Evolutionary conservation across 306 rosid genomes (phyloP).

Genomic region (Cucurbita pepo): DNA sequence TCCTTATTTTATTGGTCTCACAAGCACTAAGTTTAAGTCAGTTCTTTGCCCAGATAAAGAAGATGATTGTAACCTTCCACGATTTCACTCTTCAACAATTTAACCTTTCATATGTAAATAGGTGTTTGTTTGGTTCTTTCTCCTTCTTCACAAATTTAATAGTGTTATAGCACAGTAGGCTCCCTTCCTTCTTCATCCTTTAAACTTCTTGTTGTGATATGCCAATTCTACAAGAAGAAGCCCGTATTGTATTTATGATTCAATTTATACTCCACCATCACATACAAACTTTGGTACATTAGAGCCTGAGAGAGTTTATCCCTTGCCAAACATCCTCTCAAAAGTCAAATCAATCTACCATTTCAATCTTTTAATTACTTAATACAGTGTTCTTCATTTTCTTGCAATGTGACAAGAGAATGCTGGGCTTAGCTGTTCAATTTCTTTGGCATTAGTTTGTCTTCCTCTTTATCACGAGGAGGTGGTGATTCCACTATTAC

Average conservation of each 20-base stretch:
- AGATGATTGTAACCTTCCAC: no score
- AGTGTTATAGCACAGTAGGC: background rate
- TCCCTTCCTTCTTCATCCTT: background rate
- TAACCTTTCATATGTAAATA: no score
- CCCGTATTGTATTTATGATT: background rate
- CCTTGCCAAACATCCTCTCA: background rate
- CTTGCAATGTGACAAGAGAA: background rate
- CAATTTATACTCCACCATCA: background rate
- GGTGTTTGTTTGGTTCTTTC: no score
- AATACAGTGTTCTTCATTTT: background rate
- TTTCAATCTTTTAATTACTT: background rate
- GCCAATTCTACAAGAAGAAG: background rate
- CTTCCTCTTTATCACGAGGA: background rate
- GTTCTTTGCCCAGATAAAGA: no score
- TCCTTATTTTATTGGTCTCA: no score
- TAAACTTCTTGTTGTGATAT: background rate
- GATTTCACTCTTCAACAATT: no score
- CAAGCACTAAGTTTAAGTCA: no score
- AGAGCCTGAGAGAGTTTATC: background rate
- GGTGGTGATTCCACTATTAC: background rate
- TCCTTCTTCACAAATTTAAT: background rate
- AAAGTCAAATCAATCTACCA: background rate
- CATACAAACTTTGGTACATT: background rate
- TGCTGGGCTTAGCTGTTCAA: background rate
- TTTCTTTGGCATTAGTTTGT: background rate